A percentile compares a stretch with the other conserved stretches of the same genome.
Evolutionary conservation across 2,329 filamentous ascomycete species (phyloP).

Genomic region (Furcasterigmium furcatum): DNA sequence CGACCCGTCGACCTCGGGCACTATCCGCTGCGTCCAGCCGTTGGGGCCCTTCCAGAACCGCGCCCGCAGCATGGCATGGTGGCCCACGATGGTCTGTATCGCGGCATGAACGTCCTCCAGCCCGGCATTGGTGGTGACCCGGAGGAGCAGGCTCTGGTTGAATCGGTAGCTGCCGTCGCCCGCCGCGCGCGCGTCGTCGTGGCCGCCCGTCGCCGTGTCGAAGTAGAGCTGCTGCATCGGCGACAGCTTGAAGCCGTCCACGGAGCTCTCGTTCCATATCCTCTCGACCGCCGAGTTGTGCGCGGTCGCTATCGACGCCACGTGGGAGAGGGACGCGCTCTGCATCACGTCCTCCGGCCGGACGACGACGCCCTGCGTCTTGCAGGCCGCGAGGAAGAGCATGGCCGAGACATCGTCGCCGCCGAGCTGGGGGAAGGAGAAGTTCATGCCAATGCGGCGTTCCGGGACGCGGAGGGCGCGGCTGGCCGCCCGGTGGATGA

Average conservation of each 20-base stretch:
- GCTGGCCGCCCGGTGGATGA: constrained; percentile 33
- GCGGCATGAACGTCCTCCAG: constrained; percentile 44
- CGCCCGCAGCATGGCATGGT: constrained; percentile 49
- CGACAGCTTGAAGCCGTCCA: constrained; percentile 41
- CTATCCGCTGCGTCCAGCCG: constrained; percentile 44
- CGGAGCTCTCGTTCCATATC: constrained; percentile 24
- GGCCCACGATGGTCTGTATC: constrained; percentile 42
- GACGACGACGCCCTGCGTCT: constrained; percentile 32
- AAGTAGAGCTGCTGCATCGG: constrained; percentile 55
- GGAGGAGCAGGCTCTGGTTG: constrained; percentile 47
- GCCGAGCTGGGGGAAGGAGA: constrained; percentile 34
- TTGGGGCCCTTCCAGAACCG: constrained; percentile 34
- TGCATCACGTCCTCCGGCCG: constrained; percentile 31
- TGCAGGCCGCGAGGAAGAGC: constrained; percentile 33
- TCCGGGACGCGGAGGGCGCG: constrained; percentile 32
- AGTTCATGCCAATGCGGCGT: constrained; percentile 38
- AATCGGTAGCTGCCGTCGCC: constrained; percentile 39
- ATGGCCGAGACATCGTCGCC: constrained; percentile 35
- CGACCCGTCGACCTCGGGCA: constrained; percentile 33
- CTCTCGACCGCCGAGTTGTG: constrained; percentile 22
- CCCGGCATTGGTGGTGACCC: constrained; percentile 34
- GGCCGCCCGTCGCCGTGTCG: constrained; percentile 38
- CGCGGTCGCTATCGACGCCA: constrained; percentile 30
- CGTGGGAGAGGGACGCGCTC: constrained; percentile 31
- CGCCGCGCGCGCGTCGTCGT: constrained; percentile 21